Evolutionary conservation across 192 early-diverging fungal species (phyloP).

Genomic region (Backusella australiensis): DNA sequence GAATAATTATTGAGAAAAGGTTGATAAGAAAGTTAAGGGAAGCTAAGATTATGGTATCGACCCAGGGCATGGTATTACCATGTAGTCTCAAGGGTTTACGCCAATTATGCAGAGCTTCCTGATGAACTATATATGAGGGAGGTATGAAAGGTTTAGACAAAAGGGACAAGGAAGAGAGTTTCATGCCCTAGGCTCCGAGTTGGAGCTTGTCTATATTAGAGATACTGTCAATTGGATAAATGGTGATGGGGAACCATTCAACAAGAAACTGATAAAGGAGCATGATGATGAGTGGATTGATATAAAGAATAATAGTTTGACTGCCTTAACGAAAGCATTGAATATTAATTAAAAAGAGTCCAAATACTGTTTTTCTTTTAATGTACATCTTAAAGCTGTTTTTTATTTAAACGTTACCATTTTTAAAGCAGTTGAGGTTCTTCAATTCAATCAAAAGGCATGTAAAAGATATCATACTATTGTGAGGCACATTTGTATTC

Average conservation of each 20-base stretch:
- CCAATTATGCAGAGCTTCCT: not conserved
- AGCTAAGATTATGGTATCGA: too few species aligned
- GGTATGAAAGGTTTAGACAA: not conserved
- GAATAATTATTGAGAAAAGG: too few species aligned
- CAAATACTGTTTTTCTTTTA: not conserved
- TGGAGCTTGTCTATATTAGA: not conserved
- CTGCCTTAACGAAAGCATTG: not conserved
- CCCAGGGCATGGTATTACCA: not conserved
- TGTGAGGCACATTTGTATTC: too few species aligned
- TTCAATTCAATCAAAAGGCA: too few species aligned
- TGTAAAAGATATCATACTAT: too few species aligned
- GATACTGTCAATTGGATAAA: not conserved
- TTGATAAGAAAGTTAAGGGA: too few species aligned
- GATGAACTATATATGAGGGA: not conserved
- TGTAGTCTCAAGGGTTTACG: slow-evolving; percentile 32
- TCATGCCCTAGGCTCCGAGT: not conserved
- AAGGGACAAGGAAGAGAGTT: not conserved
- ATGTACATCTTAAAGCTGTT: too few species aligned
- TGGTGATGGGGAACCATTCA: not conserved
- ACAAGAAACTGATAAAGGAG: not conserved
- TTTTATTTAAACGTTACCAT: too few species aligned
- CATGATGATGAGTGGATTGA: not conserved
- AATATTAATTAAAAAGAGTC: not conserved
- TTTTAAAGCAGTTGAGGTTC: too few species aligned
- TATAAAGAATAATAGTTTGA: not conserved